Conservation (phyloP, 225 moss, liverwort and hornwort genomes). For the Climacium dendroides region DNA sequence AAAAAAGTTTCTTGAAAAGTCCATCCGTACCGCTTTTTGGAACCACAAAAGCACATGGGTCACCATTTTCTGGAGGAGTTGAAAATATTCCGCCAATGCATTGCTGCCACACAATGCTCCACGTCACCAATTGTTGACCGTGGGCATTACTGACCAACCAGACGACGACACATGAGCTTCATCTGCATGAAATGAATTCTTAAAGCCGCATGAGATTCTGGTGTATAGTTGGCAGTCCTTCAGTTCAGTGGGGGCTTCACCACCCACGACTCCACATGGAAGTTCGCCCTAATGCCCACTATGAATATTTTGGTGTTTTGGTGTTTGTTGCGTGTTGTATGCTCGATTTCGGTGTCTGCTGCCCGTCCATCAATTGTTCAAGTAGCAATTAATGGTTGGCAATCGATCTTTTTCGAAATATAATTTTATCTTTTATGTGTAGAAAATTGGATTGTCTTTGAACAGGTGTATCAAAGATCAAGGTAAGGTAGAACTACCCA, state of each 20-base stretch:
- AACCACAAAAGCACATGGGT: background rate
- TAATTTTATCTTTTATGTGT: rapidly evolving
- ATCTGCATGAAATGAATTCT: too few relatives aligned
- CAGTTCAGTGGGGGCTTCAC: too few relatives aligned
- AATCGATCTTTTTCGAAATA: rapidly evolving
- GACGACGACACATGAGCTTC: background rate
- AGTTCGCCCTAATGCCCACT: background rate
- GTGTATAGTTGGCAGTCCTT: background rate
- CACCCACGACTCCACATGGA: background rate
- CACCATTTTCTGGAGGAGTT: background rate
- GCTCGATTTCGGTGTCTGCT: too few relatives aligned
- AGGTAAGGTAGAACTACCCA: too few relatives aligned
- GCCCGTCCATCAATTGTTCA: too few relatives aligned
- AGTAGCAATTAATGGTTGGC: too few relatives aligned
- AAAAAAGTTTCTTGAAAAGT: background rate
- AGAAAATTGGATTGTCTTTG: background rate
- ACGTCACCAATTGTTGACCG: background rate
- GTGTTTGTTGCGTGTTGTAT: too few relatives aligned
- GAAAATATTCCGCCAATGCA: background rate
- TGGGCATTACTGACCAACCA: background rate
- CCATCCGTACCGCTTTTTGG: background rate
- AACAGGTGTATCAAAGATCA: background rate
- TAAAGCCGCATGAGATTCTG: background rate
- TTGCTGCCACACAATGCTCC: background rate
- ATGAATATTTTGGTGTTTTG: too few relatives aligned